Base-by-base conservation (phyloP, 2,329 filamentous ascomycete species). In the Paecilomyces formosus region DNA sequence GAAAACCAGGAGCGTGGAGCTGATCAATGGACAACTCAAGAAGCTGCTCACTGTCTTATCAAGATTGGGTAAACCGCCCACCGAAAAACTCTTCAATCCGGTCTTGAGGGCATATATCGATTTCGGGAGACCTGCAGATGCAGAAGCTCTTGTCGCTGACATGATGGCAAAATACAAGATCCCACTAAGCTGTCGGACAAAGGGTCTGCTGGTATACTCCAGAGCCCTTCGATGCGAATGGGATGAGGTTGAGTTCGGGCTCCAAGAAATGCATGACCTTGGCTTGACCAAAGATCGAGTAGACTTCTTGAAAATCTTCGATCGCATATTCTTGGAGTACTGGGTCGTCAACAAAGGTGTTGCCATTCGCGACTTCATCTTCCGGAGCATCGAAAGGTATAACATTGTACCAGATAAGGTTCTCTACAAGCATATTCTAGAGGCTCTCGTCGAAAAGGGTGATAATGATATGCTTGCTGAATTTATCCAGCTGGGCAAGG, bases 271-370 rank as follows among this genome's bases (percentile, higher is more conserved):
- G 66, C 70, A 75, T 53, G 61, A 67, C 8, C 66, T 70, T 7
- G 68, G 68, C 4, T 58, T 73, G 31, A 71, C 72, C 12, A 62
- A 60, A 5, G 63, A 64, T 15, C 63, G 66, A 56, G 61, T 56
- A 6, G 65, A 70, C 53, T 76, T 76, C 51, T 55, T 63, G 2
- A 64, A 65, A 4, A 64, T 69, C 22, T 76, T 76, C 54, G 72
- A 76, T 57, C 72, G 73, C 24, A 68, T 77, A 51, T 76, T 76
- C 51, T 62, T 76, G 35, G 74, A 77, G 61, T 77, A 71, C 55
- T 76, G 73, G 67, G 66, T 73, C 5, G 66, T 66, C 24, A 72
- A 76, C 58, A 65, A 71, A 3, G 72, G 69, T 0, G 13, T 57
- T 15, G 63, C 70, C 22, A 74, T 73, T 31, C 65, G 66, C n/a